Evolutionary conservation across 192 early-diverging fungal genomes (phyloP).

Genomic region (Diversispora eburnea): DNA sequence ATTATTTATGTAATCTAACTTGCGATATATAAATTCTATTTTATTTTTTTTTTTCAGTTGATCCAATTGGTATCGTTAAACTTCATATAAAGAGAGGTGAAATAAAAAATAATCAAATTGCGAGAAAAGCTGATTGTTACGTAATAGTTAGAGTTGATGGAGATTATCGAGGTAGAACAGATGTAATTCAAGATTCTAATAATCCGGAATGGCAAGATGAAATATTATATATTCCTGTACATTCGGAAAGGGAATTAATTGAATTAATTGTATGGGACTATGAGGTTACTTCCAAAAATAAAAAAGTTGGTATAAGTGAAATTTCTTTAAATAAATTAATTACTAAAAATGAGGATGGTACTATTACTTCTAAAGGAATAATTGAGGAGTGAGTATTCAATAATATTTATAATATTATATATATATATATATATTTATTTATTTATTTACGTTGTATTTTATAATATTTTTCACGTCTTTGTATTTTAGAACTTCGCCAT

Average conservation of each 20-base stretch:
- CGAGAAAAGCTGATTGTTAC: slow-evolving; percentile 83
- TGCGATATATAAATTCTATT: background rate
- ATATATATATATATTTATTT: background rate
- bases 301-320: slow-evolving; percentile 60
- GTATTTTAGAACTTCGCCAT: slow-evolving; percentile 1
- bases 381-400: slow-evolving; percentile 31
- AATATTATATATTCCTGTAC: slow-evolving; percentile 71
- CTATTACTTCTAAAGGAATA: slow-evolving; percentile 26
- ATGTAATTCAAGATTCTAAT: slow-evolving; percentile 65
- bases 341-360: slow-evolving; percentile 27
- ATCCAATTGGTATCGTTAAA: background rate
- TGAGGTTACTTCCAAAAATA: slow-evolving; percentile 71
- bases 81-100: background rate
- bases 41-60: background rate
- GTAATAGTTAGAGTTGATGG: slow-evolving; percentile 57
- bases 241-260: slow-evolving; percentile 61
- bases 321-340: slow-evolving; percentile 21
- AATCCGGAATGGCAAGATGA: slow-evolving; percentile 80
- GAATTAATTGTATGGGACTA: slow-evolving; percentile 71
- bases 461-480: background rate
- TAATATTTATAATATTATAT: background rate
- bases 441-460: background rate
- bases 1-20: background rate
- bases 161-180: slow-evolving; percentile 59
- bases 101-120: background rate